Conservation (phyloP, 306 rosid genomes). For the Biancaea sappan region DNA sequence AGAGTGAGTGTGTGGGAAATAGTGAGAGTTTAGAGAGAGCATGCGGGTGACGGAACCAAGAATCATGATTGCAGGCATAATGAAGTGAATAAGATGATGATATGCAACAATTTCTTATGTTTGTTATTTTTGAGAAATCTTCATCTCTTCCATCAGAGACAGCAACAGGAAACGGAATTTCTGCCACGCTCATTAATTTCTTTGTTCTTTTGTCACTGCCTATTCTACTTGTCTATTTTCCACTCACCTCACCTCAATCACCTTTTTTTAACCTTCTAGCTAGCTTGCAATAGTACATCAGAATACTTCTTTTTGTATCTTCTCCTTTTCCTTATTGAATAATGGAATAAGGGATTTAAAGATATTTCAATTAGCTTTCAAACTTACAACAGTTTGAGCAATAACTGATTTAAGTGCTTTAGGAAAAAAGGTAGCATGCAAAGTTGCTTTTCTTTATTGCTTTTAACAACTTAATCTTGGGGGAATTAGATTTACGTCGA, state of each 20-base stretch:
- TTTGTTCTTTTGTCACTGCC: conserved; percentile 30
- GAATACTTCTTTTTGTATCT: conserved; percentile 25
- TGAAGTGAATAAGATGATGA: conserved; percentile 64
- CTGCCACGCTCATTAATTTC: conserved; percentile 50
- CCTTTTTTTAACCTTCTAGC: conserved; percentile 30
- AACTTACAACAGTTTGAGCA: conserved; percentile 31
- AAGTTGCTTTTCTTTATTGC: neutral
- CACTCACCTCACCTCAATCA: conserved; percentile 42
- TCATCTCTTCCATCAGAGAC: conserved; percentile 42
- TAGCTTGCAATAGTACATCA: conserved; percentile 22
- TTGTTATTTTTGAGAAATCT: conserved; percentile 45
- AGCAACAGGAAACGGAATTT: conserved; percentile 47
- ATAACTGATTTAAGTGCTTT: conserved; percentile 28
- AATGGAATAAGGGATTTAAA: conserved; percentile 31
- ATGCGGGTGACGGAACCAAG: conserved; percentile 97
- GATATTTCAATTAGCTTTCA: conserved; percentile 34
- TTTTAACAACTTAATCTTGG: neutral
- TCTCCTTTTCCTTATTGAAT: conserved; percentile 32
- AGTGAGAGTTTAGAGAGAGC: conserved; percentile 54
- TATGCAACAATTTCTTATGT: conserved; percentile 43
- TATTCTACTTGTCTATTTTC: conserved; percentile 32
- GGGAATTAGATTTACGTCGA: neutral
- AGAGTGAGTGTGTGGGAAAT: conserved; percentile 22
- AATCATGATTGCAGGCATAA: conserved; percentile 77
- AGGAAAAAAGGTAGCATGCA: neutral